Conservation (phyloP, 345 rosid species). For the Eucalyptus pauciflora region DNA sequence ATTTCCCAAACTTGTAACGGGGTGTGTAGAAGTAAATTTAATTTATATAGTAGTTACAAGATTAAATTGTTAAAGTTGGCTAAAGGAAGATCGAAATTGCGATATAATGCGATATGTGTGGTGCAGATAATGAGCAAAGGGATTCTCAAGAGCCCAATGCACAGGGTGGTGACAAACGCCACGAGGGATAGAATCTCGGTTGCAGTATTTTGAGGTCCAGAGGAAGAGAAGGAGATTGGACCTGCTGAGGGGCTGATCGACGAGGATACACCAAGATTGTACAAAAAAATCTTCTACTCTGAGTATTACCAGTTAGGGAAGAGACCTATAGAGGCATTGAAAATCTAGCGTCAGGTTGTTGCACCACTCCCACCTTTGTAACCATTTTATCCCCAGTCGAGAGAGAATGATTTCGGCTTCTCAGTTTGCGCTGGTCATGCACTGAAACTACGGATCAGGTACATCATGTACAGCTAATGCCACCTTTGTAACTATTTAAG, state of each 20-base stretch:
- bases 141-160: slow-evolving; percentile 14
- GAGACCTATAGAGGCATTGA: slow-evolving; percentile 11
- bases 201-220: slow-evolving; percentile 12
- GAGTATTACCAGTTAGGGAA: slow-evolving; percentile 14
- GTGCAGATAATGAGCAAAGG: slow-evolving; percentile 26
- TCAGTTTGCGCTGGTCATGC: background rate
- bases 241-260: background rate
- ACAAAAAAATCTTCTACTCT: slow-evolving; percentile 10
- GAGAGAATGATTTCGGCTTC: background rate
- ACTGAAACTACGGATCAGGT: background rate
- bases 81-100: background rate
- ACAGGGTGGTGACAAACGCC: slow-evolving; percentile 10
- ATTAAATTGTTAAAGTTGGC: background rate
- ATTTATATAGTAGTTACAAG: too few species aligned
- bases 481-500: background rate
- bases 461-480: background rate
- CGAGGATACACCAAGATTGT: slow-evolving; percentile 3
- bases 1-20: background rate
- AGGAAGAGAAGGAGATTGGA: background rate
- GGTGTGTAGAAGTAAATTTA: background rate
- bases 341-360: background rate
- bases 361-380: background rate
- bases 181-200: slow-evolving; percentile 4
- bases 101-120: background rate
- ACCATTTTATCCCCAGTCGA: background rate